Conservation (phyloP, 306 rosid genomes). For the Alnus rubra region DNA sequence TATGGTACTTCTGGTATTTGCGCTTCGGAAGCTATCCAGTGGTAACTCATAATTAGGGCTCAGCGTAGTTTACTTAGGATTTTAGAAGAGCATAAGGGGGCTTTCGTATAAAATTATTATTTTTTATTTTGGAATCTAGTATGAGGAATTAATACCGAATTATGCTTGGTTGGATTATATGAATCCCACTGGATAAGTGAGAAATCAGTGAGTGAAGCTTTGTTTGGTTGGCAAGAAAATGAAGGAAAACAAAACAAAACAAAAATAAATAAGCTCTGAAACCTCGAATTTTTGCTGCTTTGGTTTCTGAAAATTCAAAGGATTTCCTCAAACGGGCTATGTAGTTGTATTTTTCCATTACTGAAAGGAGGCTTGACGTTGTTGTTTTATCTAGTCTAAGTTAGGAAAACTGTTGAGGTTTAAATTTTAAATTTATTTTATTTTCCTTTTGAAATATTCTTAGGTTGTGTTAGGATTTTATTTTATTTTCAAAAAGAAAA, state of each 20-base stretch:
- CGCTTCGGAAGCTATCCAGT: neutral
- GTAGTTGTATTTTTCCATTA: neutral
- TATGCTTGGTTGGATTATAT: neutral
- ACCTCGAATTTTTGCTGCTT: neutral
- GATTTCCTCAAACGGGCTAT: neutral
- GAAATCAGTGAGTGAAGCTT: neutral
- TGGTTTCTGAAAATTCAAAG: neutral
- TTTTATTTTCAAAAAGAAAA: too few species aligned
- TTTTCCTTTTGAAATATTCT: neutral
- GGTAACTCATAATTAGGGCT: neutral
- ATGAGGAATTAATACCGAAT: neutral
- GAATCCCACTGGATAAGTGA: neutral
- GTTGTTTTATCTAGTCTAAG: neutral
- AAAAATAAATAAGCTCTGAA: neutral
- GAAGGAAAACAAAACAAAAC: neutral
- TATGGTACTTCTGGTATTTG: neutral
- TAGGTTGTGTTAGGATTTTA: too few species aligned
- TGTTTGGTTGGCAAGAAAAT: neutral
- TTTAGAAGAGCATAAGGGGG: slow-evolving; percentile 4
- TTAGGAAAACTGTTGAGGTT: neutral
- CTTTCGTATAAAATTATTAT: neutral
- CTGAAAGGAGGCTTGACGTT: neutral
- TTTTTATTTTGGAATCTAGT: neutral
- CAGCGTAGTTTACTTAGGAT: slow-evolving; percentile 1
- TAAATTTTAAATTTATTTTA: neutral